These are phyloP conservation scores for Umbelopsis sp. DNA, from an alignment of 192 early-diverging fungal species.

Conservation along the genomic window DNA sequence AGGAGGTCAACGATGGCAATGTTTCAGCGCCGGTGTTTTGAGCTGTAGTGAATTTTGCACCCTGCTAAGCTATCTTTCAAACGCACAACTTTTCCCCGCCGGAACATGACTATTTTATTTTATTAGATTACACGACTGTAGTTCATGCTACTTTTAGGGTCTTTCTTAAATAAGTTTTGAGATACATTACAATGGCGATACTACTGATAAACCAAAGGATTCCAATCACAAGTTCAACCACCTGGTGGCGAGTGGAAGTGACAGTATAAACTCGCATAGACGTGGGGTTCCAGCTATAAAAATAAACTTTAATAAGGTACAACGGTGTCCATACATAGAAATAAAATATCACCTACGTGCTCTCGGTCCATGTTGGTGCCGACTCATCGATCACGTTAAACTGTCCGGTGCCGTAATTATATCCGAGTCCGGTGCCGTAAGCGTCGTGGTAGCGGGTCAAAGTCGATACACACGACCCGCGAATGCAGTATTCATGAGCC, in stretches of 20 bases:
- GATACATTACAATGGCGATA: slow-evolving; percentile 31
- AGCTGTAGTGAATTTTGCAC: not conserved
- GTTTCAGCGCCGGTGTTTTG: not conserved
- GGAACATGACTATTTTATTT: no score
- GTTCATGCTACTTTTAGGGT: slow-evolving; percentile 36
- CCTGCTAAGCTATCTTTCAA: no score
- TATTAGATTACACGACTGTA: not conserved
- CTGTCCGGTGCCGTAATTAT: slow-evolving; percentile 31
- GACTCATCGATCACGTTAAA: slow-evolving; percentile 44
- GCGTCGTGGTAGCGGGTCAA: slow-evolving; percentile 58
- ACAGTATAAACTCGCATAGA: slow-evolving; percentile 44
- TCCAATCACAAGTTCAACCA: slow-evolving; percentile 45
- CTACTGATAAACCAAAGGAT: slow-evolving; percentile 39
- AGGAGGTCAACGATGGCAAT: not conserved
- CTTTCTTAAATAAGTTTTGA: slow-evolving; percentile 35
- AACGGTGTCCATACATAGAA: no score
- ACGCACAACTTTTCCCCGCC: no score
- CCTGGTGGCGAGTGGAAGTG: slow-evolving; percentile 40
- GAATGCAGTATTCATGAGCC: slow-evolving; percentile 45
- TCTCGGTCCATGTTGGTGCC: slow-evolving; percentile 51
- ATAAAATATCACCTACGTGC: slow-evolving; percentile 61
- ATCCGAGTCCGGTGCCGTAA: slow-evolving; percentile 49
- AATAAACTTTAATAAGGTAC: not conserved
- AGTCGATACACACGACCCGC: slow-evolving; percentile 41
- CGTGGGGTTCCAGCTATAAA: slow-evolving; percentile 46